These are phyloP conservation scores for Plasmodium gaboni DNA, from an alignment of 169 alveolate genomes.

Conservation along the genomic window DNA sequence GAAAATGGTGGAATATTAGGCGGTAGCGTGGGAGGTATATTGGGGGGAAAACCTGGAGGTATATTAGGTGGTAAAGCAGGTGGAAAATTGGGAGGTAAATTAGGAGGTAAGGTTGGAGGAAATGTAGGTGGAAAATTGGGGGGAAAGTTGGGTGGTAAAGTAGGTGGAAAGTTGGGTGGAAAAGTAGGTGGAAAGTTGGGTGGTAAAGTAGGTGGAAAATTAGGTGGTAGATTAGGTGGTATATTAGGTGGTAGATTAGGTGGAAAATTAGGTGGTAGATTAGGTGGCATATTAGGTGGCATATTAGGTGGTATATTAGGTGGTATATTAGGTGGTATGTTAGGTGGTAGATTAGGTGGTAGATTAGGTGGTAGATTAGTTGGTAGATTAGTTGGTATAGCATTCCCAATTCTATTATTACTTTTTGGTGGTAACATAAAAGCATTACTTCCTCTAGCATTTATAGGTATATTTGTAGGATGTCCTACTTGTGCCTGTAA, in stretches of 20 bases:
- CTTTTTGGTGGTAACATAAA: slow-evolving; percentile 39
- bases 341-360: slow-evolving; percentile 35
- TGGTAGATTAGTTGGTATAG: slow-evolving; percentile 19
- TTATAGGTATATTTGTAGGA: slow-evolving; percentile 20
- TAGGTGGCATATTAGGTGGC: slow-evolving; percentile 80
- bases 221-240: slow-evolving; percentile 49
- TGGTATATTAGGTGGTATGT: slow-evolving; percentile 64
- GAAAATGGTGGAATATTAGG: slow-evolving; percentile 35
- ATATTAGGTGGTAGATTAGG: slow-evolving; percentile 36
- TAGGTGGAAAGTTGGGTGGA: slow-evolving; percentile 52
- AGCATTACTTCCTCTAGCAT: slow-evolving; percentile 14
- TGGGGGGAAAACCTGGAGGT: slow-evolving; percentile 36
- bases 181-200: slow-evolving; percentile 8
- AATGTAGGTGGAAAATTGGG: slow-evolving; percentile 63
- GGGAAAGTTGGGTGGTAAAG: slow-evolving; percentile 28
- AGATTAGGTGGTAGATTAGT: slow-evolving; percentile 45
- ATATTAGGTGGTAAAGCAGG: slow-evolving; percentile 65
- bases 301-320: slow-evolving; percentile 54
- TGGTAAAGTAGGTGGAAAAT: slow-evolving; percentile 35
- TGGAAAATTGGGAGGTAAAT: slow-evolving; percentile 45
- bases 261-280: slow-evolving; percentile 72
- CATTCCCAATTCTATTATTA: slow-evolving; percentile 20
- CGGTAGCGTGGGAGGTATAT: slow-evolving; percentile 68
- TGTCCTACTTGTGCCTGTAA: neutral
- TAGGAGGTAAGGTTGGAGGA: slow-evolving; percentile 64